These are phyloP conservation scores for Clonostachys solani DNA, from an alignment of 2,329 filamentous ascomycete species.

Conservation along the genomic window DNA sequence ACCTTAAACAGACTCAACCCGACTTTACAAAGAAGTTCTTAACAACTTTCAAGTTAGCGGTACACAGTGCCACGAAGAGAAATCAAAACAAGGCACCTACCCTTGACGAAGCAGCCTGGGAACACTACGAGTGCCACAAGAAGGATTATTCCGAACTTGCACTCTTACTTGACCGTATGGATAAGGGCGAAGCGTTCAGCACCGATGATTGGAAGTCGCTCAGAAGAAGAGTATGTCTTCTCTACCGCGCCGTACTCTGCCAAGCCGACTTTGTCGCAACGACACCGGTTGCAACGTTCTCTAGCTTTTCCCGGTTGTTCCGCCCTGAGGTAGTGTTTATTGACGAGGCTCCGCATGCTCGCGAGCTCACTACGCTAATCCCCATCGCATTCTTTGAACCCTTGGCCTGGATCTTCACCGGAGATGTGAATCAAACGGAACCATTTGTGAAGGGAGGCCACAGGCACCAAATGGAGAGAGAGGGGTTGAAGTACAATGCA, in stretches of 20 bases:
- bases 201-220: slow-evolving; percentile 20
- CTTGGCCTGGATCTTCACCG: slow-evolving; percentile 37
- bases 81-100: slow-evolving; percentile 24
- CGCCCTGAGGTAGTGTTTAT: slow-evolving; percentile 83
- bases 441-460: slow-evolving; percentile 30
- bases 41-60: slow-evolving; percentile 14
- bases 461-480: slow-evolving; percentile 5
- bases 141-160: slow-evolving; percentile 18
- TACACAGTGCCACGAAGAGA: slow-evolving; percentile 4
- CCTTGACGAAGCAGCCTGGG: slow-evolving; percentile 37
- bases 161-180: slow-evolving; percentile 25
- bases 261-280: slow-evolving; percentile 39
- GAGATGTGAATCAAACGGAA: slow-evolving; percentile 37
- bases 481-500: slow-evolving; percentile 19
- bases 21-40: slow-evolving; percentile 31
- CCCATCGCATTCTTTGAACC: slow-evolving; percentile 36
- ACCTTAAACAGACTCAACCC: neutral
- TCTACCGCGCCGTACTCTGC: slow-evolving; percentile 31
- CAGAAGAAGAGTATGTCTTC: slow-evolving; percentile 18
- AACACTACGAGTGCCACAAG: slow-evolving; percentile 27
- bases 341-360: slow-evolving; percentile 56
- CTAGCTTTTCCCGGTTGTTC: slow-evolving; percentile 45
- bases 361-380: slow-evolving; percentile 40
- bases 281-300: slow-evolving; percentile 36
- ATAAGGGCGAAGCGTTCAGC: slow-evolving; percentile 14